A percentile compares a stretch with the other conserved stretches of the same genome.
Evolutionary conservation across 371 early-diverging fungal species (phyloP).

Genomic region (Phascolomyces articulosus): DNA sequence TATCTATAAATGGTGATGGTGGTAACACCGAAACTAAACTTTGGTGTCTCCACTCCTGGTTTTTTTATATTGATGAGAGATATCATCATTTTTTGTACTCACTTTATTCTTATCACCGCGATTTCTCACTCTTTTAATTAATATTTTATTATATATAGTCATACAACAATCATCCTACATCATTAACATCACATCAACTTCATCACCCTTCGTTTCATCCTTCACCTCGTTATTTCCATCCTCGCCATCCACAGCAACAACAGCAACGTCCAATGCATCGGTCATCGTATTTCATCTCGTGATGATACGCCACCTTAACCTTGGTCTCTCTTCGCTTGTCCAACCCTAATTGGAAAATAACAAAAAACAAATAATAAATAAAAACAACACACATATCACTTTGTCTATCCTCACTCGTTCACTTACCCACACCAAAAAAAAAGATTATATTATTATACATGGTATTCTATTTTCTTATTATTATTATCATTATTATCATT

Average conservation of each 20-base stretch:
- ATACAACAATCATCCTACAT: neutral
- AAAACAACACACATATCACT: neutral
- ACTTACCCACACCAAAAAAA: no score
- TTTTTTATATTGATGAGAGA: neutral
- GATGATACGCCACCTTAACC: neutral
- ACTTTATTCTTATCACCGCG: neutral
- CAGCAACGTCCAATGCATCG: neutral
- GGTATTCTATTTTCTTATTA: no score
- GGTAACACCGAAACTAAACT: conserved; percentile 3
- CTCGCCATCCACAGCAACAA: neutral
- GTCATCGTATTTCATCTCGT: conserved; percentile 3
- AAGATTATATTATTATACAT: no score
- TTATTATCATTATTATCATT: no score
- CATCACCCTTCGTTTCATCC: neutral
- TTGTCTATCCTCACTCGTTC: neutral
- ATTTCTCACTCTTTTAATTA: neutral
- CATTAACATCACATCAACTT: neutral
- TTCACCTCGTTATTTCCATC: neutral
- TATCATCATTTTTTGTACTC: neutral
- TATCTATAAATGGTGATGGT: neutral
- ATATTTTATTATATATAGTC: no score
- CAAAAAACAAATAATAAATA: neutral
- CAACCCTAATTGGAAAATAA: neutral
- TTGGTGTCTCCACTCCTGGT: neutral
- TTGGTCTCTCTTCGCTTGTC: conserved; percentile 6